Evolutionary conservation across 257 asterid genomes (phyloP).

Genomic region (Ajuga chamaepitys): DNA sequence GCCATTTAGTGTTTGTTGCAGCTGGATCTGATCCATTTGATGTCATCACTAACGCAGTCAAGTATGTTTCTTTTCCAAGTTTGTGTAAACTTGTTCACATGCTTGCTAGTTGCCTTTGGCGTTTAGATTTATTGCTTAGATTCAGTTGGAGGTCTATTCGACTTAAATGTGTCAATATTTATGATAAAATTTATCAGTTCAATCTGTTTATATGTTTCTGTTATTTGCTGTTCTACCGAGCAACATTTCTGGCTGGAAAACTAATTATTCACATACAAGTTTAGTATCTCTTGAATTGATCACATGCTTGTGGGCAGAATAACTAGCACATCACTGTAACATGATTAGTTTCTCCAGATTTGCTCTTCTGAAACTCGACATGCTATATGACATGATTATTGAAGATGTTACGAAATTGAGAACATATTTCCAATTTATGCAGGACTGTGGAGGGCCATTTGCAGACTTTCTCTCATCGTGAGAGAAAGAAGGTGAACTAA

Average conservation of each 20-base stretch:
- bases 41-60: constrained; percentile 81
- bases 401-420: not conserved
- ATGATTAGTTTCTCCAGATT: not conserved
- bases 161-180: not conserved
- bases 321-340: not conserved
- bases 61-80: constrained; percentile 37
- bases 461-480: constrained; percentile 79
- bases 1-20: constrained; percentile 69
- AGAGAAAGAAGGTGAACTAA: constrained; percentile 69
- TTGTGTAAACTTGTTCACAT: not conserved
- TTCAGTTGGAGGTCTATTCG: not conserved
- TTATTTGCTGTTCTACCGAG: not conserved
- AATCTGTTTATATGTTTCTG: not conserved
- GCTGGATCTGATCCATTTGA: constrained; percentile 96
- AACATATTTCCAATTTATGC: constrained; percentile 14
- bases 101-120: not conserved
- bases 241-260: not conserved
- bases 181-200: not conserved
- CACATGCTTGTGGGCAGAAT: not conserved
- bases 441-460: constrained; percentile 82
- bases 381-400: not conserved
- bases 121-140: not conserved
- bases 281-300: not conserved
- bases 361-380: not conserved
- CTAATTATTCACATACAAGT: no score